A percentile compares a stretch with the other conserved stretches of the same genome.
These are phyloP conservation scores for Chlorella vulgaris DNA, from an alignment of 139 green algal species.

Conservation along the genomic window DNA sequence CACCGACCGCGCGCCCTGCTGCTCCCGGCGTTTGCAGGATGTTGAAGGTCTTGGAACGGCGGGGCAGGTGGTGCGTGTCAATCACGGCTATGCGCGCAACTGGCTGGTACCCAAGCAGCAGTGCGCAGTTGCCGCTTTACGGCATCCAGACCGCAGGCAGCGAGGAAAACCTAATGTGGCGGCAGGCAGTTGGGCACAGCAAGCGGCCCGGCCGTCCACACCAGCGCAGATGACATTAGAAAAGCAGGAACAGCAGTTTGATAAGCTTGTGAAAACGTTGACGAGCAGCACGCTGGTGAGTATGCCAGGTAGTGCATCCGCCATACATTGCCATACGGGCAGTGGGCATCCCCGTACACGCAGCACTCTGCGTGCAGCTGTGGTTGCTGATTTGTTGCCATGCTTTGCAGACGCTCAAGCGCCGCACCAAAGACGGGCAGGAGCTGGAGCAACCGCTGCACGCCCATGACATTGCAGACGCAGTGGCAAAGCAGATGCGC, in stretches of 20 bases:
- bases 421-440: conserved; percentile 1
- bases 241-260: conserved; percentile 32
- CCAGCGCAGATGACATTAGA: background rate
- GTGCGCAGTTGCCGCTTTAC: background rate
- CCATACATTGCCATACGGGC: no score
- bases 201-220: background rate
- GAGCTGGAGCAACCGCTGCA: conserved; percentile 8
- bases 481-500: conserved; percentile 42
- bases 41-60: conserved; percentile 35
- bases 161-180: background rate
- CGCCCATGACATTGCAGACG: conserved; percentile 38
- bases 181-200: no score
- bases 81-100: conserved; percentile 44
- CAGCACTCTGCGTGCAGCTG: no score
- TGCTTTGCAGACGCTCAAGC: conserved; percentile 29
- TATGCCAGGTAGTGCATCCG: no score
- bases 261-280: conserved; percentile 26
- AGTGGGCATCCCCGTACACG: no score
- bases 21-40: conserved; percentile 21
- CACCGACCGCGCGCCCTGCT: background rate
- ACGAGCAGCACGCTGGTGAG: conserved; percentile 16
- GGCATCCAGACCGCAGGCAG: background rate
- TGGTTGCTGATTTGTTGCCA: background rate
- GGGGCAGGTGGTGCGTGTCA: conserved; percentile 10
- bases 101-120: conserved; percentile 36